Evolutionary conservation across 345 rosid species (phyloP).

Genomic region (Excoecaria agallocha): DNA sequence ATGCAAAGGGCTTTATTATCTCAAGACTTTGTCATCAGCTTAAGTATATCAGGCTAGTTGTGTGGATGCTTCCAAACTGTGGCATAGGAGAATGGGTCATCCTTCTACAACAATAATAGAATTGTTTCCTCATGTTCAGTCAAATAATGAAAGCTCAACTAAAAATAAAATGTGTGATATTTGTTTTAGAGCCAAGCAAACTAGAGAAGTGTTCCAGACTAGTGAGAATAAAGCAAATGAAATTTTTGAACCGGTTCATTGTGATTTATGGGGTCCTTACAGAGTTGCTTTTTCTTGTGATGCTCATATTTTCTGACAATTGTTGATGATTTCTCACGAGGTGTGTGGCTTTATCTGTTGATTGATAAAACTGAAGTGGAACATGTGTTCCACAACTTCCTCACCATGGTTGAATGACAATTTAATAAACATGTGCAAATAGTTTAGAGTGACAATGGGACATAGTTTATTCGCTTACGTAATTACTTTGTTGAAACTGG

Average conservation of each 20-base stretch:
- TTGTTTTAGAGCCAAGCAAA: not conserved
- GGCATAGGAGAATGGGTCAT: not conserved
- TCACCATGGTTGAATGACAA: not conserved
- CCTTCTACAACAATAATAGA: not conserved
- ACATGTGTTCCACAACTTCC: not conserved
- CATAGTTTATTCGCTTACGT: not conserved
- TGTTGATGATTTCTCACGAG: not conserved
- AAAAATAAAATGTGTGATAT: not conserved
- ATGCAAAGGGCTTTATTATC: not conserved
- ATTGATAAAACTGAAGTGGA: not conserved
- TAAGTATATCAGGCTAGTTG: too few relatives aligned
- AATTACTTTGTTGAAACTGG: not conserved
- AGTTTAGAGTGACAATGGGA: not conserved
- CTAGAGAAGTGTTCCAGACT: not conserved
- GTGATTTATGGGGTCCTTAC: not conserved
- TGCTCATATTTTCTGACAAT: not conserved
- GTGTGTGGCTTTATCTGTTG: not conserved
- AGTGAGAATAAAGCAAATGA: not conserved
- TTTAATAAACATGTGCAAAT: not conserved
- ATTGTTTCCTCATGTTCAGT: not conserved
- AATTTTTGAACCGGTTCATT: not conserved
- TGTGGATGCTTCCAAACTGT: too few relatives aligned
- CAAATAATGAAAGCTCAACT: not conserved
- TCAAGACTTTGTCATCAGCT: not conserved
- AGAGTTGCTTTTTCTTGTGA: not conserved